Conservation (phyloP, 345 rosid species). For the Eucalyptus pauciflora region DNA sequence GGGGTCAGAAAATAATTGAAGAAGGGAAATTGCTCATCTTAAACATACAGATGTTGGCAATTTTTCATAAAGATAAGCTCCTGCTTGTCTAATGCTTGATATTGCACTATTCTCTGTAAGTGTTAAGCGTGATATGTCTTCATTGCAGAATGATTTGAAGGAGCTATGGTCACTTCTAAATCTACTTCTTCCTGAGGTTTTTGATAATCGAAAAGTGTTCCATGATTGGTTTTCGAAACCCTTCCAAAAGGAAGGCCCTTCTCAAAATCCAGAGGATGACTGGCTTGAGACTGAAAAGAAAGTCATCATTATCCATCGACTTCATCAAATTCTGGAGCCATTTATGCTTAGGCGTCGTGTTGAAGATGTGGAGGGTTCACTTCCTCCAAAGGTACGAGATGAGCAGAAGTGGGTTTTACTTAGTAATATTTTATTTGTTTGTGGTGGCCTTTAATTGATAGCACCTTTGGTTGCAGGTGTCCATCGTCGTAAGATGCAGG, state of each 20-base stretch:
- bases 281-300: constrained; percentile 99
- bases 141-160: constrained; percentile 89
- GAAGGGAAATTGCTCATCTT: neutral
- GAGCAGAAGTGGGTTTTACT: neutral
- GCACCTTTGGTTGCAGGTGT: constrained; percentile 48
- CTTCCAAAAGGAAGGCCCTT: constrained; percentile 79
- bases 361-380: constrained; percentile 99
- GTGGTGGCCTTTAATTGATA: neutral
- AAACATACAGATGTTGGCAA: neutral
- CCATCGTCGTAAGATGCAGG: constrained; percentile 86
- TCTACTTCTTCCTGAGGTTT: constrained; percentile 98
- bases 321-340: constrained; percentile 99
- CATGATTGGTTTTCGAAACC: constrained; percentile 99
- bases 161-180: constrained; percentile 99
- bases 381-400: constrained; percentile 86
- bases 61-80: neutral
- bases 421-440: neutral
- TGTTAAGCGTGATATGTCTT: neutral
- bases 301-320: constrained; percentile 95
- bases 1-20: neutral
- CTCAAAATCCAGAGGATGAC: constrained; percentile 90
- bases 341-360: constrained; percentile 99
- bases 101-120: neutral
- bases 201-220: constrained; percentile 97
- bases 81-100: neutral